Conservation (phyloP, 139 green algal genomes). For the Micromonas commoda region DNA sequence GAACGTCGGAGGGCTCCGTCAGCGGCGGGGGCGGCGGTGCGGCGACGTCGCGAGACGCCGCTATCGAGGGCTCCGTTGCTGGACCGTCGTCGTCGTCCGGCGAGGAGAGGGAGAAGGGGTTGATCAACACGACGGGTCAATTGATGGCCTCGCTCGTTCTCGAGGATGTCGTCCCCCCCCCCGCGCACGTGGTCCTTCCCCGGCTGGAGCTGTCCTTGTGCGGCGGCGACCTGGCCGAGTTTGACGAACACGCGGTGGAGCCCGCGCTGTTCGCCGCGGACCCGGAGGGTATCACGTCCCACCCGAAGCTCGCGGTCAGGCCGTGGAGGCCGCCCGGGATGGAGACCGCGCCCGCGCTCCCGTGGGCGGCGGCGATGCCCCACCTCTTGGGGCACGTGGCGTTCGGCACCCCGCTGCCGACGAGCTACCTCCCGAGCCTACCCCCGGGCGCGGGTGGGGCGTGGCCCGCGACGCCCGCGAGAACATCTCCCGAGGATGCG, state of each 20-base stretch:
- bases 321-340: neutral
- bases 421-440: neutral
- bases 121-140: neutral
- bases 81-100: neutral
- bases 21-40: too few relatives aligned
- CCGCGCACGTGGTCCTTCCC: neutral
- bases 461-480: neutral
- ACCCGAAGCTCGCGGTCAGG: neutral
- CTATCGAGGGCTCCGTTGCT: neutral
- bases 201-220: neutral
- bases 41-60: too few relatives aligned
- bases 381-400: slow-evolving; percentile 7
- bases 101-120: neutral
- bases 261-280: neutral
- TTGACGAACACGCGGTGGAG: neutral
- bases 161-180: neutral
- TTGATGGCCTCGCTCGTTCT: neutral
- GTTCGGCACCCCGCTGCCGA: slow-evolving; percentile 2
- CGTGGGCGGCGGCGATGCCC: slow-evolving; percentile 1
- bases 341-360: neutral
- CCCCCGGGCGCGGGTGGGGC: too few relatives aligned
- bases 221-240: neutral
- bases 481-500: too few relatives aligned
- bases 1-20: too few relatives aligned
- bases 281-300: neutral